Evolutionary conservation across 2,329 filamentous ascomycete genomes (phyloP).

Genomic region (Fusarium sp.): DNA sequence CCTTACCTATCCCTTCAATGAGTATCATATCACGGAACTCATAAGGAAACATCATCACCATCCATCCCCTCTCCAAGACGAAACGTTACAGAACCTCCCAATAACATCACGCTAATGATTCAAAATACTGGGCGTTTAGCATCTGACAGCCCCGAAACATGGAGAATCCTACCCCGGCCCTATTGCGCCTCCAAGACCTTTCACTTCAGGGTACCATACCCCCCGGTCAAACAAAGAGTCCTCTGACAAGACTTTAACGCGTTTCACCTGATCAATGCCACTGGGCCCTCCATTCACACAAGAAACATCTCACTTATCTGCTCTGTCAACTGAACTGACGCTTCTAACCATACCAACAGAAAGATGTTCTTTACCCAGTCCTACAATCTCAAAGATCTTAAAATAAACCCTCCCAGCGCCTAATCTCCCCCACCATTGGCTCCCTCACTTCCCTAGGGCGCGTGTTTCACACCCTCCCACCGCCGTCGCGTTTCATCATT

Average conservation of each 20-base stretch:
- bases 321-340: constrained; percentile 10
- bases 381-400: constrained; percentile 16
- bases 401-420: constrained; percentile 47
- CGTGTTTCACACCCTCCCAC: constrained; percentile 49
- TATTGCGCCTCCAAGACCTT: no score
- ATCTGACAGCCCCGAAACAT: constrained; percentile 31
- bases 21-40: background rate
- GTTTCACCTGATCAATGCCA: constrained; percentile 19
- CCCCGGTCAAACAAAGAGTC: constrained; percentile 25
- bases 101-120: constrained; percentile 31
- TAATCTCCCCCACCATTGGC: constrained; percentile 50
- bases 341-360: background rate
- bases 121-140: constrained; percentile 15
- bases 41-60: constrained; percentile 23
- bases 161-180: constrained; percentile 12
- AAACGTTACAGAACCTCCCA: constrained; percentile 21
- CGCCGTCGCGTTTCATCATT: constrained; percentile 47
- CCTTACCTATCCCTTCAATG: no score
- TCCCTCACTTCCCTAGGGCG: constrained; percentile 33
- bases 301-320: background rate
- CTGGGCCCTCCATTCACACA: background rate
- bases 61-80: constrained; percentile 22
- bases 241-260: constrained; percentile 19
- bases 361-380: background rate
- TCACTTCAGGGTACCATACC: background rate